A percentile compares a stretch with the other conserved stretches of the same genome.
Conservation (phyloP, 257 asterid genomes). For the Salvia miltiorrhiza region DNA sequence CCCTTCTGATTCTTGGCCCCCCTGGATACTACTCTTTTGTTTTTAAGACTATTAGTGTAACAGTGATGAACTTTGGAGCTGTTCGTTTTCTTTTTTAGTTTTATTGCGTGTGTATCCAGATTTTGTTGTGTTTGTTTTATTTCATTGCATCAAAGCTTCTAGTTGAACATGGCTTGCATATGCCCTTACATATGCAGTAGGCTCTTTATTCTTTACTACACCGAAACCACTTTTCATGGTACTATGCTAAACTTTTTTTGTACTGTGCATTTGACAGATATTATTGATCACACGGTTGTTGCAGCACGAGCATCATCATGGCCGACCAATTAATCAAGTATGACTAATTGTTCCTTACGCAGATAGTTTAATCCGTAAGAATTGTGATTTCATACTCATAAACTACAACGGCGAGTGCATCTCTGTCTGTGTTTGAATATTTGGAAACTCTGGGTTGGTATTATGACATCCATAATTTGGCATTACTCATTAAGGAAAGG, state of each 20-base stretch:
- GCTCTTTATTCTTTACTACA: background rate
- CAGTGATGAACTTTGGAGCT: background rate
- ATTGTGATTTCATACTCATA: background rate
- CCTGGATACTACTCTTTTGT: background rate
- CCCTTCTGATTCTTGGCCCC: background rate
- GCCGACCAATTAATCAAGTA: constrained; percentile 81
- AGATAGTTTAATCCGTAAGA: background rate
- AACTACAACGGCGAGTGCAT: background rate
- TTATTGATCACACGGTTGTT: constrained; percentile 83
- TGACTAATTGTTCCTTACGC: constrained; percentile 17
- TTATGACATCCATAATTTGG: background rate
- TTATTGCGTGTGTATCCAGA: background rate
- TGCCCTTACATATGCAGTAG: background rate
- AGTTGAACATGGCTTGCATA: background rate
- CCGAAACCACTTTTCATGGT: constrained; percentile 12
- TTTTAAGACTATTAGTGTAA: background rate
- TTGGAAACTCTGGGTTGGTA: constrained; percentile 15
- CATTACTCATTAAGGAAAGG: background rate
- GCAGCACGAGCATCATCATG: constrained; percentile 98
- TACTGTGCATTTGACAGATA: constrained; percentile 48
- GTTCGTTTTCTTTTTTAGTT: background rate
- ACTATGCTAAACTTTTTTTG: constrained; percentile 27
- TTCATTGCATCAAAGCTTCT: constrained; percentile 13
- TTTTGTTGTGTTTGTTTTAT: constrained; percentile 5
- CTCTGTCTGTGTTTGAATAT: background rate